Percentiles rank a stretch among this genome's conserved stretches.
These are phyloP conservation scores for Schizothecium vesticola DNA, from an alignment of 495 filamentous ascomycete species.

Conservation along the genomic window DNA sequence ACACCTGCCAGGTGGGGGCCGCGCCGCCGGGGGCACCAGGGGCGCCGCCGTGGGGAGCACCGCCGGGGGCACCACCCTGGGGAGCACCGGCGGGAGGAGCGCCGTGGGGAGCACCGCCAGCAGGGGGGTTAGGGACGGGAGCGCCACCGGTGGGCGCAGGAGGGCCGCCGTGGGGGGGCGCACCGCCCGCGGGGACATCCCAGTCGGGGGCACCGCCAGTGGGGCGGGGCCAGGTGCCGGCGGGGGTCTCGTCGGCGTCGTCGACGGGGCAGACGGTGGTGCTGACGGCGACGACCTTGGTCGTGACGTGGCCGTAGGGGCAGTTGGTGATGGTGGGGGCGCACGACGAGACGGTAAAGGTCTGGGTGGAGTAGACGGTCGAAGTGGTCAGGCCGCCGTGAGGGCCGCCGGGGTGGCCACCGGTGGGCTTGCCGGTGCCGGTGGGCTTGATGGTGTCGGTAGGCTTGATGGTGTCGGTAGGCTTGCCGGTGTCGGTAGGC, in stretches of 20 bases:
- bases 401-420: constrained; percentile 7
- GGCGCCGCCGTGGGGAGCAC: not conserved
- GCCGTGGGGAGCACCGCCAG: not conserved
- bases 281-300: constrained; percentile 51
- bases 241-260: constrained; percentile 3
- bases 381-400: constrained; percentile 45
- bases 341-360: constrained; percentile 55
- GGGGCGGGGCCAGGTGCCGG: not conserved
- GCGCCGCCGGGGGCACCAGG: not conserved
- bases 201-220: not conserved
- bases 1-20: constrained; percentile 7
- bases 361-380: constrained; percentile 54
- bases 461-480: constrained; percentile 31
- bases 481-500: too few species aligned
- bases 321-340: constrained; percentile 55
- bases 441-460: constrained; percentile 41
- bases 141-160: not conserved
- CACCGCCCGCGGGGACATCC: not conserved
- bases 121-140: not conserved
- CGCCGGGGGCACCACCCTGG: not conserved
- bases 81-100: not conserved
- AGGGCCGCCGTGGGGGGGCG: not conserved
- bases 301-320: constrained; percentile 51
- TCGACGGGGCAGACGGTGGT: constrained; percentile 57
- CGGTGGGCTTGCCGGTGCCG: not conserved